Evolutionary conservation across 768 basidiomycete species (phyloP).

Genomic region (Auricularia sp.): DNA sequence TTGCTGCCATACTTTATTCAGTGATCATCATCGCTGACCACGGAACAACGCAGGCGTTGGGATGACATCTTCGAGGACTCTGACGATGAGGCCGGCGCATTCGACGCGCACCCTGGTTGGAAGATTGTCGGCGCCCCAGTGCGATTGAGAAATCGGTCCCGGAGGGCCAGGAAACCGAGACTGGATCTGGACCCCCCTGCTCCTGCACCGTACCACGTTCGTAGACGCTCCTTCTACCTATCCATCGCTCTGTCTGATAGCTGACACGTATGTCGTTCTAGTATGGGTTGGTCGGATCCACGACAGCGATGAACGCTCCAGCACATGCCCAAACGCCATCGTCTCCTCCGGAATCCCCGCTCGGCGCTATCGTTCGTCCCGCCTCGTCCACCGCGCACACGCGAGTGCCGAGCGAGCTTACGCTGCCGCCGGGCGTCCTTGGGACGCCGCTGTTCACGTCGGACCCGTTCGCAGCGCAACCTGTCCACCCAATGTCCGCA

Average conservation of each 20-base stretch:
- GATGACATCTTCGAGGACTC: conserved; percentile 1
- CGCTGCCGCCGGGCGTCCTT: not conserved
- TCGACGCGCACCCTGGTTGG: not conserved
- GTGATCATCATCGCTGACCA: no score
- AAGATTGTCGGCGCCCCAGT: not conserved
- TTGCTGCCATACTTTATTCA: no score
- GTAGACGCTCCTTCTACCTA: not conserved
- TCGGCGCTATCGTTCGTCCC: not conserved
- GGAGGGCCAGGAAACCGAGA: not conserved
- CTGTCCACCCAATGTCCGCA: not conserved
- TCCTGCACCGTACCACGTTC: not conserved
- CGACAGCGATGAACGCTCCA: not conserved
- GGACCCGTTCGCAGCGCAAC: not conserved
- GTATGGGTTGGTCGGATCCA: not conserved
- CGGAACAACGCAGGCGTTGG: not conserved
- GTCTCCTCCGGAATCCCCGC: not conserved
- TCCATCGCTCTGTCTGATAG: not conserved
- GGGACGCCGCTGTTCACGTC: not conserved
- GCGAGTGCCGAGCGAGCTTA: not conserved
- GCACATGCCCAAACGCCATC: not conserved
- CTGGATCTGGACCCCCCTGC: not conserved
- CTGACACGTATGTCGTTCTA: not conserved
- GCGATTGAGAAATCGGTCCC: not conserved
- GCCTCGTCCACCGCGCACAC: not conserved
- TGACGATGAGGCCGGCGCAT: not conserved